Evolutionary conservation across 768 basidiomycete genomes (phyloP).

Genomic region (Cystobasidium tubakii): DNA sequence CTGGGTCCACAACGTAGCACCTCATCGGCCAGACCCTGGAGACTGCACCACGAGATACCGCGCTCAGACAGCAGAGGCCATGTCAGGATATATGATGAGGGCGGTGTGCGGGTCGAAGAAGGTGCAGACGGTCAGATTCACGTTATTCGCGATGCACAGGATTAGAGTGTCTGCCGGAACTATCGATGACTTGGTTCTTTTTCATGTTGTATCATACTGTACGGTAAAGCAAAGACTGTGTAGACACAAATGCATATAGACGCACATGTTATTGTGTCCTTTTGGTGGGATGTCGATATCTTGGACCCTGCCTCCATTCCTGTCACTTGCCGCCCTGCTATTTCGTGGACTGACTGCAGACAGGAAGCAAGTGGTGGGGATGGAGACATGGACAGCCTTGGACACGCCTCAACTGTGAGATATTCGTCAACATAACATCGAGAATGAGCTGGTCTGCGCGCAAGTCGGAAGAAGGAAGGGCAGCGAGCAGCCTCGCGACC

Average conservation of each 20-base stretch:
- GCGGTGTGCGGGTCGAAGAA: background rate
- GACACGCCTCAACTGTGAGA: background rate
- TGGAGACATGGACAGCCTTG: background rate
- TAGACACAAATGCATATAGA: too few species aligned
- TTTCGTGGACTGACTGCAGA: too few species aligned
- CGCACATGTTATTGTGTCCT: too few species aligned
- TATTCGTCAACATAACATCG: background rate
- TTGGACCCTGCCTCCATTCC: too few species aligned
- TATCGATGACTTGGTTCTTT: too few species aligned
- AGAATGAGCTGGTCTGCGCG: background rate
- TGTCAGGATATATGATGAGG: background rate
- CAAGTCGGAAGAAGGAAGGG: slow-evolving; percentile 16
- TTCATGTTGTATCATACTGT: too few species aligned
- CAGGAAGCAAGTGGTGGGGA: background rate
- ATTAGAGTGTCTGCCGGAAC: too few species aligned
- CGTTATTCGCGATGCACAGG: background rate
- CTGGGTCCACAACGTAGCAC: background rate
- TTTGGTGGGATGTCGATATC: too few species aligned
- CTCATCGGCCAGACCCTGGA: background rate
- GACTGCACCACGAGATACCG: background rate
- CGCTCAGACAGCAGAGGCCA: background rate
- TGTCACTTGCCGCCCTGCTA: too few species aligned
- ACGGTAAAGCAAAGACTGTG: too few species aligned
- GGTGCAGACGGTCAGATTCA: background rate
- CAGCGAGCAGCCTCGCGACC: background rate